Evolutionary conservation across 331 rosid species (phyloP).

Genomic region (Quercus lobata): DNA sequence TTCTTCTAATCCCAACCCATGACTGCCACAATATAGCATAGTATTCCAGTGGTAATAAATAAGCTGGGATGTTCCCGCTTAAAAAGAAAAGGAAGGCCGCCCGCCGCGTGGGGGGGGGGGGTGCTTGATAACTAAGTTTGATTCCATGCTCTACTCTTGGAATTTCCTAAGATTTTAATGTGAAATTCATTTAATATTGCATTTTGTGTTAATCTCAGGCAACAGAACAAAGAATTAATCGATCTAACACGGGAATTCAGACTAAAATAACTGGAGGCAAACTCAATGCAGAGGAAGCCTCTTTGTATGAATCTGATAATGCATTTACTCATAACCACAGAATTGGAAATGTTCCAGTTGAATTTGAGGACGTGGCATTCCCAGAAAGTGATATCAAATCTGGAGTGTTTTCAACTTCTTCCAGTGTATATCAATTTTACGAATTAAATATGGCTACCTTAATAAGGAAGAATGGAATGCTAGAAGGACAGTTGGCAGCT

Average conservation of each 20-base stretch:
- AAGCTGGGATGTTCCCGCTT: too few relatives aligned
- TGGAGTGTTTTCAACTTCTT: slow-evolving; percentile 52
- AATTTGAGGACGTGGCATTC: slow-evolving; percentile 32
- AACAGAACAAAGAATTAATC: slow-evolving; percentile 44
- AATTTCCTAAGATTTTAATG: background rate
- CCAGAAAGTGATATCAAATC: slow-evolving; percentile 52
- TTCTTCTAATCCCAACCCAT: background rate
- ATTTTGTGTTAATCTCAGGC: slow-evolving; percentile 42
- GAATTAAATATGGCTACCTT: slow-evolving; percentile 67
- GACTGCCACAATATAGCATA: background rate
- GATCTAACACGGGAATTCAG: slow-evolving; percentile 35
- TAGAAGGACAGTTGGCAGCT: slow-evolving; percentile 87
- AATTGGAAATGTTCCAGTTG: slow-evolving; percentile 43
- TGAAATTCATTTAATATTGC: background rate
- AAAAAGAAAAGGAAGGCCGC: background rate
- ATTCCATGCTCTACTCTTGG: background rate
- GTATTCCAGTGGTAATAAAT: background rate
- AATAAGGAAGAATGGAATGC: slow-evolving; percentile 69
- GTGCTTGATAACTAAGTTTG: background rate
- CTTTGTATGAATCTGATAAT: slow-evolving; percentile 39
- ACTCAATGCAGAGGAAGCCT: slow-evolving; percentile 43
- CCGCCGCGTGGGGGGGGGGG: background rate
- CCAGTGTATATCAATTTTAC: slow-evolving; percentile 59
- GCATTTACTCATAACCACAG: slow-evolving; percentile 52
- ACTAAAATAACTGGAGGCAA: slow-evolving; percentile 41